Conservation (phyloP, 768 basidiomycete species). For the Pisolithus sp. region DNA sequence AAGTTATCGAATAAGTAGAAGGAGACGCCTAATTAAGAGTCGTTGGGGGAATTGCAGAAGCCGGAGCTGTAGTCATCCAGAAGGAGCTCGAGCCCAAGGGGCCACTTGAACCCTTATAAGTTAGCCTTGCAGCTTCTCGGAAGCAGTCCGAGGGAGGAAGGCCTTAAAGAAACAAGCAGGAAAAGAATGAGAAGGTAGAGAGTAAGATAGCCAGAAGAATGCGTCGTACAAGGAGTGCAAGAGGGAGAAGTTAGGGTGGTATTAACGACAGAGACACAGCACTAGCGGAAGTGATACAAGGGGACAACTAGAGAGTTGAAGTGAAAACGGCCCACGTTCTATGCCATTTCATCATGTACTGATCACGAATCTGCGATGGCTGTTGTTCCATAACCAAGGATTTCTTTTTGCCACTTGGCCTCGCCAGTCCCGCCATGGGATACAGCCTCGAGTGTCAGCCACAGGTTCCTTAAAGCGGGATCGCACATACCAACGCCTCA, state of each 20-base stretch:
- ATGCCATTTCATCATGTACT: too few relatives aligned
- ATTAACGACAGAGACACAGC: background rate
- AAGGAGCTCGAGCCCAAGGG: background rate
- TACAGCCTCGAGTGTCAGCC: too few relatives aligned
- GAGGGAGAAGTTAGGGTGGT: background rate
- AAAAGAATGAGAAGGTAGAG: background rate
- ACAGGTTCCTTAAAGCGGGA: too few relatives aligned
- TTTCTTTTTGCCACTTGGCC: too few relatives aligned
- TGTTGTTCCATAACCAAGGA: too few relatives aligned
- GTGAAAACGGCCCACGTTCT: background rate
- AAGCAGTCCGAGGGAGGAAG: conserved; percentile 11
- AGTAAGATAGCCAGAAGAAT: too few relatives aligned
- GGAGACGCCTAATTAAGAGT: background rate
- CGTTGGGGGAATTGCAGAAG: background rate
- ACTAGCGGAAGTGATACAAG: too few relatives aligned
- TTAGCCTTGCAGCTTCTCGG: conserved; percentile 6
- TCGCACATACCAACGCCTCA: too few relatives aligned
- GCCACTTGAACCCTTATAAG: background rate
- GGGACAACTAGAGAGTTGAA: background rate
- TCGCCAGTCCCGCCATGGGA: too few relatives aligned
- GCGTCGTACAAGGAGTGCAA: background rate
- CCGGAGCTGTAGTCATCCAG: background rate
- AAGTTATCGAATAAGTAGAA: background rate
- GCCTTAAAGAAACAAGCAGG: background rate
- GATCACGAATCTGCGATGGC: too few relatives aligned